Conservation (phyloP, 352 stramenopile species). For the Phytophthora colocasiae region DNA sequence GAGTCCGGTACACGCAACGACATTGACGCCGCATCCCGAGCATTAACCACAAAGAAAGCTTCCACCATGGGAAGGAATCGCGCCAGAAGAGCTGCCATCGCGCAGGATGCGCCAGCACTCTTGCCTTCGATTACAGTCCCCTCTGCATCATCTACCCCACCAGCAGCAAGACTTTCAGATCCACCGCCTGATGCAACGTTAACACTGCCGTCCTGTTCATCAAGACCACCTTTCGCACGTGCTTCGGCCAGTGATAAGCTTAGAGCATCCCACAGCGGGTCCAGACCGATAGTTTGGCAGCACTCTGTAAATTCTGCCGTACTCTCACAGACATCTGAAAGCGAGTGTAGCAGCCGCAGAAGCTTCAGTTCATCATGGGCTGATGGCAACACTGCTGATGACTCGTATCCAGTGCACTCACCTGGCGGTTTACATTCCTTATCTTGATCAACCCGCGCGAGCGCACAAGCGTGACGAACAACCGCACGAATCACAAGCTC, state of each 20-base stretch:
- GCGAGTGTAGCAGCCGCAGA: slow-evolving; percentile 95
- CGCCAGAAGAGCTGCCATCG: slow-evolving; percentile 95
- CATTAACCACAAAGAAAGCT: slow-evolving; percentile 98
- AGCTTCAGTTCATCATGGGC: slow-evolving; percentile 95
- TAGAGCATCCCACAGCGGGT: slow-evolving; percentile 80
- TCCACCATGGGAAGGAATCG: slow-evolving; percentile 98
- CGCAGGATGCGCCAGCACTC: slow-evolving; percentile 86
- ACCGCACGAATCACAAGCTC: slow-evolving; percentile 71
- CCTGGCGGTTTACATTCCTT: slow-evolving; percentile 26
- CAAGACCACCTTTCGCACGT: slow-evolving; percentile 68
- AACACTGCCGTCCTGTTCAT: slow-evolving; percentile 59
- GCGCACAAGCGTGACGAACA: slow-evolving; percentile 59
- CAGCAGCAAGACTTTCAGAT: slow-evolving; percentile 15
- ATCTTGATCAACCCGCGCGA: slow-evolving; percentile 50
- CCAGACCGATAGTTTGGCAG: slow-evolving; percentile 71
- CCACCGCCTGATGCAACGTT: slow-evolving; percentile 14
- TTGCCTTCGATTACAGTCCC: slow-evolving; percentile 89
- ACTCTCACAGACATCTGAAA: slow-evolving; percentile 87
- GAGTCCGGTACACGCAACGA: slow-evolving; percentile 74
- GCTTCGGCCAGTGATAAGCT: slow-evolving; percentile 81
- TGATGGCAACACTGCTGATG: slow-evolving; percentile 78
- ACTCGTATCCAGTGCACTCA: slow-evolving; percentile 54
- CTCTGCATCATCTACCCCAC: slow-evolving; percentile 69
- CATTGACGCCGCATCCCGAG: slow-evolving; percentile 86
- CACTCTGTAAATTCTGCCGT: slow-evolving; percentile 78